Evolutionary conservation across 31 red algal genomes (phyloP).

Genomic region (Porphyra umbilicalis): DNA sequence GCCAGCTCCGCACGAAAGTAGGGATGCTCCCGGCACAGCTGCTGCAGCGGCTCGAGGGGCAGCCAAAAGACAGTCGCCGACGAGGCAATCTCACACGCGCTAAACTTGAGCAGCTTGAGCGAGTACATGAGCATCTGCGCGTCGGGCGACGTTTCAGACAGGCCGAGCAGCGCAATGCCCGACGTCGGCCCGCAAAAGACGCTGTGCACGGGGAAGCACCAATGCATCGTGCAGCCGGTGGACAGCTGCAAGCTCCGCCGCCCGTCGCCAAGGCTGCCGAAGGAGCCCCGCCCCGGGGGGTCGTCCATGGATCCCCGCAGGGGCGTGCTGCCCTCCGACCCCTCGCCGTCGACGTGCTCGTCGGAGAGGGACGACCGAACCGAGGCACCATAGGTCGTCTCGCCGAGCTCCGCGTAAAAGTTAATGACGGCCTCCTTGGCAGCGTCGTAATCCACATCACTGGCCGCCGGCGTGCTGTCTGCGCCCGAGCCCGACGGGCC

Average conservation of each 20-base stretch:
- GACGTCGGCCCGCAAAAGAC: conserved; percentile 47
- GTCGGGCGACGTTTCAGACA: neutral
- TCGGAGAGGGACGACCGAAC: neutral
- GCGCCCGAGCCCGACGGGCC: neutral
- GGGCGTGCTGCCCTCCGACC: neutral
- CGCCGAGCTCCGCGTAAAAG: neutral
- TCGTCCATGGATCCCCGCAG: neutral
- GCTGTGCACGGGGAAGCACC: conserved; percentile 62
- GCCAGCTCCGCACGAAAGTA: conserved; percentile 64
- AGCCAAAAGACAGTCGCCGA: conserved; percentile 62
- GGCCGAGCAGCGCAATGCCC: neutral
- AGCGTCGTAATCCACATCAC: neutral
- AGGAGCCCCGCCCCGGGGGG: neutral
- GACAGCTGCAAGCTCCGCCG: conserved; percentile 15
- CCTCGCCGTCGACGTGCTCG: neutral
- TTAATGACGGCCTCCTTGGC: neutral
- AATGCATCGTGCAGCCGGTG: conserved; percentile 58
- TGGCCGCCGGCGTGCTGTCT: too few species aligned
- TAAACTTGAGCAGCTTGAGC: conserved; percentile 42
- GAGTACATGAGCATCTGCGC: conserved; percentile 5
- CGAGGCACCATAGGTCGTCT: neutral
- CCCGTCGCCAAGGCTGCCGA: conserved; percentile 3
- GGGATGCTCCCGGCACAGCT: conserved; percentile 28
- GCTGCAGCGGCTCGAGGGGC: conserved; percentile 38
- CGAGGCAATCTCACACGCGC: conserved; percentile 57